Conservation (phyloP, 805 yeast species). For the Lachancea waltii region DNA sequence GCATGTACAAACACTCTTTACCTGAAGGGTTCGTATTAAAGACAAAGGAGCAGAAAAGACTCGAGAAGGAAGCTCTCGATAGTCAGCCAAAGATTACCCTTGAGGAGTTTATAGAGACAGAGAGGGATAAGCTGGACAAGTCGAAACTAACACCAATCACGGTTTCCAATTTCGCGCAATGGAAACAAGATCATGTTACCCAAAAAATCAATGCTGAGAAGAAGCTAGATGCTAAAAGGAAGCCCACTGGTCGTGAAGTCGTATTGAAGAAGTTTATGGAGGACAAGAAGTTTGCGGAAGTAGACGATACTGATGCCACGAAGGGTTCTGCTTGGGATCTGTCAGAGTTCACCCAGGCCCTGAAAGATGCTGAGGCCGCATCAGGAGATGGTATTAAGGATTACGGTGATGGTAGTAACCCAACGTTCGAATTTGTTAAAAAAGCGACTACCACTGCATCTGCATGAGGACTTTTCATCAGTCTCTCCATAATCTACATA, state of each 20-base stretch:
- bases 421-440: conserved; percentile 29
- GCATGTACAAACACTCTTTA: conserved; percentile 91
- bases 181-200: conserved; percentile 70
- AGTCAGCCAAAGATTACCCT: conserved; percentile 83
- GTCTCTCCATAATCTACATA: conserved; percentile 1
- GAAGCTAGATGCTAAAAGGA: conserved; percentile 40
- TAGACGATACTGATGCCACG: conserved; percentile 32
- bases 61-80: conserved; percentile 80
- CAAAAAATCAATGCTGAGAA: conserved; percentile 43
- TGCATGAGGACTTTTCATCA: conserved; percentile 12
- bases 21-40: conserved; percentile 96
- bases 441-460: conserved; percentile 13
- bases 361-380: conserved; percentile 32
- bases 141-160: conserved; percentile 79
- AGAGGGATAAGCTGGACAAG: conserved; percentile 75
- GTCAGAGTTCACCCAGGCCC: conserved; percentile 36
- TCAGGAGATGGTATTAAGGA: conserved; percentile 48
- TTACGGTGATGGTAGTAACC: conserved; percentile 61
- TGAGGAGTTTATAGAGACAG: conserved; percentile 94
- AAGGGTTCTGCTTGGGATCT: conserved; percentile 39
- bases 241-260: conserved; percentile 61
- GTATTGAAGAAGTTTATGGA: conserved; percentile 55
- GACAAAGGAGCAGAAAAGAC: conserved; percentile 90
- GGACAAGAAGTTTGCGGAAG: conserved; percentile 47
- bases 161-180: conserved; percentile 64